phyloP scores from a whole-genome alignment of 495 filamentous ascomycete species.

The Penicillium turbatum region DNA sequence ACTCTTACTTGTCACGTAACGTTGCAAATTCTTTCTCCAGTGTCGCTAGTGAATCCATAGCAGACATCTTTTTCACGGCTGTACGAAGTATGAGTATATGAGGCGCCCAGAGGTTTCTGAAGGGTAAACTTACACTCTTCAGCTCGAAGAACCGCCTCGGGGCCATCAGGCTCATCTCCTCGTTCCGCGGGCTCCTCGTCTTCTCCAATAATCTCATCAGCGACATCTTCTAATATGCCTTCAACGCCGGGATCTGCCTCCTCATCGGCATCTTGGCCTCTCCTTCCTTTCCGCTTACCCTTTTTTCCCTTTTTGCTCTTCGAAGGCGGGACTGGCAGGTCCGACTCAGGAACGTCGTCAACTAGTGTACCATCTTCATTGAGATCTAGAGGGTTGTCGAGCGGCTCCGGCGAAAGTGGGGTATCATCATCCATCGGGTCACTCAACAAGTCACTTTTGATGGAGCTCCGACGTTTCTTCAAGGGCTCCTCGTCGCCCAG shows the following conservation, averaged over 20 bases:
- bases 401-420: conserved; percentile 28
- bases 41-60: conserved; percentile 69
- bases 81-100: conserved; percentile 37
- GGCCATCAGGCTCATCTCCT: conserved; percentile 39
- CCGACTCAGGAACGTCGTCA: conserved; percentile 38
- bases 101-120: background rate
- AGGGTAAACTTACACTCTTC: conserved; percentile 59
- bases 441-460: conserved; percentile 42
- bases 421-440: conserved; percentile 36
- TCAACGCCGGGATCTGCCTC: conserved; percentile 29
- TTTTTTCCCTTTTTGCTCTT: conserved; percentile 43
- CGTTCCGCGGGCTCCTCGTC: conserved; percentile 44
- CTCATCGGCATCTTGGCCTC: conserved; percentile 36
- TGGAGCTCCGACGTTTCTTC: conserved; percentile 43
- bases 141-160: conserved; percentile 34
- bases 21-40: conserved; percentile 82
- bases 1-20: conserved; percentile 76
- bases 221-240: conserved; percentile 24
- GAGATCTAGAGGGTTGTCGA: conserved; percentile 34
- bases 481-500: conserved; percentile 41
- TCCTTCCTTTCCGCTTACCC: conserved; percentile 44
- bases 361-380: conserved; percentile 36
- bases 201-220: conserved; percentile 40
- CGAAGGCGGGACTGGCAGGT: conserved; percentile 25
- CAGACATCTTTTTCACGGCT: conserved; percentile 77